Evolutionary conservation across 2,329 filamentous ascomycete species (phyloP).

Genomic region (Cladophialophora chaetospira): DNA sequence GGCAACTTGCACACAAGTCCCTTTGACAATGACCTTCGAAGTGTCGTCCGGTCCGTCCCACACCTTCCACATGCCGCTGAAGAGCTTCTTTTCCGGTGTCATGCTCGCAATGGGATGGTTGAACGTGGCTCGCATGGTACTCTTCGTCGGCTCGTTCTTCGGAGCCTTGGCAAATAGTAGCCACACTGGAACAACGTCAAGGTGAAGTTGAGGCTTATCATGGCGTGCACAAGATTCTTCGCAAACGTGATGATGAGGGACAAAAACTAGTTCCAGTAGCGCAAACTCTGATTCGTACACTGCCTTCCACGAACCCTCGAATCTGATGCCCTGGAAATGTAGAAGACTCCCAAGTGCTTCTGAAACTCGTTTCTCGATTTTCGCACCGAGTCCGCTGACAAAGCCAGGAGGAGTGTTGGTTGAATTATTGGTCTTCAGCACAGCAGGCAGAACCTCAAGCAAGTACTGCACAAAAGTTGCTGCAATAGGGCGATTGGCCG

Average conservation of each 20-base stretch:
- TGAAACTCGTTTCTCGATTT: slow-evolving; percentile 27
- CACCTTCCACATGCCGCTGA: slow-evolving; percentile 49
- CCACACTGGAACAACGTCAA: slow-evolving; percentile 45
- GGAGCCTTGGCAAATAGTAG: slow-evolving; percentile 51
- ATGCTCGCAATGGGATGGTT: slow-evolving; percentile 53
- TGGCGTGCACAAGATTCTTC: background rate
- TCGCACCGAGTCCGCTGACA: background rate
- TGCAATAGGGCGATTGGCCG: background rate
- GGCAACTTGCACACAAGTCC: slow-evolving; percentile 36
- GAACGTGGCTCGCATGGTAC: slow-evolving; percentile 46
- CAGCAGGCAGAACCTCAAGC: slow-evolving; percentile 8
- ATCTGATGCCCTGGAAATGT: slow-evolving; percentile 38
- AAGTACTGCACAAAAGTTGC: slow-evolving; percentile 8
- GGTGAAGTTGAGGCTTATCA: slow-evolving; percentile 19
- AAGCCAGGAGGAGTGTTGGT: background rate
- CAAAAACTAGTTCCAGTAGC: slow-evolving; percentile 24
- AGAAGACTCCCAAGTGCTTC: slow-evolving; percentile 39
- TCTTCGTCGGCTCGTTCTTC: slow-evolving; percentile 41
- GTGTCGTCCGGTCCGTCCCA: slow-evolving; percentile 38
- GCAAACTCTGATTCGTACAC: slow-evolving; percentile 38
- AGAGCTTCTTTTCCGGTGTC: slow-evolving; percentile 36
- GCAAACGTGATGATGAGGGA: slow-evolving; percentile 4
- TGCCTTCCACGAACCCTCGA: slow-evolving; percentile 46
- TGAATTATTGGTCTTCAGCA: background rate
- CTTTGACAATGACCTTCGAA: slow-evolving; percentile 43